Conservation (phyloP, 2,329 filamentous ascomycete genomes). For the Fusarium sp. region DNA sequence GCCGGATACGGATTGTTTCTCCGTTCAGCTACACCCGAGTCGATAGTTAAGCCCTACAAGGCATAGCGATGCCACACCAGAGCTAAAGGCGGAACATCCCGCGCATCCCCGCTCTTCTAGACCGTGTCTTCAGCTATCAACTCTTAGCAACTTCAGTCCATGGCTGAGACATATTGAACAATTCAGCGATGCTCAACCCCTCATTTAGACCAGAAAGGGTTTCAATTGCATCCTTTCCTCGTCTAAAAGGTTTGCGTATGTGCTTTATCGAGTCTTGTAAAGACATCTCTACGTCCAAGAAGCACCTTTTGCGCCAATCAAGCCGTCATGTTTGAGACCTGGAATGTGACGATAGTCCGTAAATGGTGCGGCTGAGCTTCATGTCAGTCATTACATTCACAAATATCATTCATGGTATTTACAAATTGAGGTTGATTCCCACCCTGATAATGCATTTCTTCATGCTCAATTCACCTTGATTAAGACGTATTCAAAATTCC, state of each 20-base stretch:
- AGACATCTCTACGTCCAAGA: neutral
- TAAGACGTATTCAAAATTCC: rapidly evolving
- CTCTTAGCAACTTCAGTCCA: too few species aligned
- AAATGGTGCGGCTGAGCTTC: neutral
- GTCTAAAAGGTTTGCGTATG: rapidly evolving
- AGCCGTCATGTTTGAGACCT: neutral
- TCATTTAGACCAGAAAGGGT: neutral
- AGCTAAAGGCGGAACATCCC: neutral
- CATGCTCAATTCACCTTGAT: neutral
- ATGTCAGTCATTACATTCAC: rapidly evolving
- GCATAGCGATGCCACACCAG: neutral
- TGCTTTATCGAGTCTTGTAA: too few species aligned
- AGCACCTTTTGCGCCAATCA: neutral
- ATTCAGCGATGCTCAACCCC: neutral
- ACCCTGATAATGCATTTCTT: neutral
- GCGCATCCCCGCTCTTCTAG: neutral
- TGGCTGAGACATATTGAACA: neutral
- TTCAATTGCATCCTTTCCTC: neutral
- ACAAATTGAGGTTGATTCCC: neutral
- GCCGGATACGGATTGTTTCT: neutral
- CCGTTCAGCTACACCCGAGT: neutral
- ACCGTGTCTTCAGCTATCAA: neutral
- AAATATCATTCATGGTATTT: neutral
- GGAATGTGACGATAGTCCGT: neutral
- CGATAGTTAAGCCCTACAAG: neutral